Evolutionary conservation across 73 alveolate species (phyloP).

Genomic region (Paramecium caudatum): DNA sequence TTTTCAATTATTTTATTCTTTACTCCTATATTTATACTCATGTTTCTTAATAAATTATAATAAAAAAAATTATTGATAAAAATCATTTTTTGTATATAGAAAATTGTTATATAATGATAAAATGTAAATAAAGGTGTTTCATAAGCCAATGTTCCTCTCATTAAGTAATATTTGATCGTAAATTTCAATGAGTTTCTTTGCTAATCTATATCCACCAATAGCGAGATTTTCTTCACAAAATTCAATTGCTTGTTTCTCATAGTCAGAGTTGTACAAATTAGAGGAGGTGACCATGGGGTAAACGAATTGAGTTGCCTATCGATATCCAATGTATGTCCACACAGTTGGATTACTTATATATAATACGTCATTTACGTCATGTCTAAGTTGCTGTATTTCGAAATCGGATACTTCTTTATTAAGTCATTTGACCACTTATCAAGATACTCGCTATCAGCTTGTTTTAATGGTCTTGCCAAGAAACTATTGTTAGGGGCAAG

Average conservation of each 20-base stretch:
- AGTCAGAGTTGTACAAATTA: slow-evolving; percentile 38
- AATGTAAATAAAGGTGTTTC: no score
- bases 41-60: no score
- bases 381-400: background rate
- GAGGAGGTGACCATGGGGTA: slow-evolving; percentile 40
- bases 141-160: no score
- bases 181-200: slow-evolving; percentile 34
- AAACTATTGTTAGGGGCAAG: slow-evolving; percentile 24
- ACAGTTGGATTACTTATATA: slow-evolving; percentile 61
- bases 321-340: slow-evolving; percentile 71
- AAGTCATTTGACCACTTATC: slow-evolving; percentile 58
- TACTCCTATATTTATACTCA: no score
- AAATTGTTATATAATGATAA: no score
- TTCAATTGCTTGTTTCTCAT: background rate
- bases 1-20: no score
- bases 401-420: slow-evolving; percentile 20
- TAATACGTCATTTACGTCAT: slow-evolving; percentile 34
- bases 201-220: slow-evolving; percentile 75
- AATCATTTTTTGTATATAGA: no score
- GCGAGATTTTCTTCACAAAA: slow-evolving; percentile 66
- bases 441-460: background rate
- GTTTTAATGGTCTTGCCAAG: slow-evolving; percentile 55
- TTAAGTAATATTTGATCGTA: background rate
- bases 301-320: slow-evolving; percentile 40
- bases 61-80: no score